These are phyloP conservation scores for Dioscorea dumetorum DNA, from an alignment of 106 monocot genomes.

Conservation along the genomic window DNA sequence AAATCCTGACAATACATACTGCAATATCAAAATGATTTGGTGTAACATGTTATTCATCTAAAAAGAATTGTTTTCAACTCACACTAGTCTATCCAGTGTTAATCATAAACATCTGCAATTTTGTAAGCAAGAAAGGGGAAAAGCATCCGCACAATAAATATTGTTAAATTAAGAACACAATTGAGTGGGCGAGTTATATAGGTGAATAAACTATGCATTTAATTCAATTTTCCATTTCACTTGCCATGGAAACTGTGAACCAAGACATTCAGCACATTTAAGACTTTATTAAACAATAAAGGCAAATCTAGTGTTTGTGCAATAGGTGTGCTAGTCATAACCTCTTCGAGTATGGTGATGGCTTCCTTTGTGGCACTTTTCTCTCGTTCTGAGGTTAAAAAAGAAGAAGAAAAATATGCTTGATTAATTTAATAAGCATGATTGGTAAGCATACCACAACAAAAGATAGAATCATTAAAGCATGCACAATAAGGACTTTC, in stretches of 20 bases:
- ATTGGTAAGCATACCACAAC: neutral
- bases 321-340: slow-evolving; percentile 1
- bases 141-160: neutral
- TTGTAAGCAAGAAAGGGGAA: neutral
- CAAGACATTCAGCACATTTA: neutral
- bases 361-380: slow-evolving; percentile 99
- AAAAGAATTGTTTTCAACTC: neutral
- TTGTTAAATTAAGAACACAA: neutral
- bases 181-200: neutral
- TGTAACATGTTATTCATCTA: neutral
- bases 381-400: slow-evolving; percentile 66
- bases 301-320: neutral
- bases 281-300: neutral
- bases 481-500: neutral
- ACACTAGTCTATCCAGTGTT: neutral
- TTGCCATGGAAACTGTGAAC: neutral
- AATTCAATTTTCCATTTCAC: neutral
- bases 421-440: neutral
- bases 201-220: neutral
- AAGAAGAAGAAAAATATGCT: neutral
- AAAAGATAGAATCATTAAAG: neutral
- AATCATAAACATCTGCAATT: neutral
- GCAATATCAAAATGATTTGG: neutral
- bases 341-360: slow-evolving; percentile 76
- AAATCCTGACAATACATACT: neutral